A percentile compares a stretch with the other conserved stretches of the same genome.
phyloP scores from a whole-genome alignment of 2,329 filamentous ascomycete species.

The Hypoxylon sp. region DNA sequence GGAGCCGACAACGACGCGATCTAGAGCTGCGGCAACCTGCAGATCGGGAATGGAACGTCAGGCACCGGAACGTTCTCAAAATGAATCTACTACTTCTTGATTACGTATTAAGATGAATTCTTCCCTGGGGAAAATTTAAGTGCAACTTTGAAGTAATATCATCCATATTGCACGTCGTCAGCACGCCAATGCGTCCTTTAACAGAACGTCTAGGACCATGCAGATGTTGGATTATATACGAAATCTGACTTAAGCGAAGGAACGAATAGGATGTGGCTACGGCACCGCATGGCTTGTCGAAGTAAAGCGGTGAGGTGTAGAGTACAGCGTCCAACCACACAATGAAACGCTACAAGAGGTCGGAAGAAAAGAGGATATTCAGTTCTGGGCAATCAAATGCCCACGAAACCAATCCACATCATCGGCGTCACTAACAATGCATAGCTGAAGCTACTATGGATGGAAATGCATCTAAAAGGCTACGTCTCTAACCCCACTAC shows the following conservation, averaged over 20 bases:
- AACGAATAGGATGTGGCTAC: constrained; percentile 39
- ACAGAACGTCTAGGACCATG: constrained; percentile 6
- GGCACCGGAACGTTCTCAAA: constrained; percentile 13
- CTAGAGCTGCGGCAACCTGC: constrained; percentile 27
- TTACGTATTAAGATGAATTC: constrained; percentile 32
- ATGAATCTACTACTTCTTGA: constrained; percentile 18
- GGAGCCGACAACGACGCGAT: constrained; percentile 24
- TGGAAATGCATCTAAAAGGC: constrained; percentile 16
- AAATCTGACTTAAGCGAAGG: constrained; percentile 14
- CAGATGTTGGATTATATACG: constrained; percentile 26
- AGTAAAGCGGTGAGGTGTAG: constrained; percentile 44
- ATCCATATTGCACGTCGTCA: constrained; percentile 39
- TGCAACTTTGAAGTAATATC: constrained; percentile 23
- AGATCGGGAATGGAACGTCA: constrained; percentile 31
- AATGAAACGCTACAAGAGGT: constrained; percentile 4
- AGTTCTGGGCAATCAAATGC: constrained; percentile 19
- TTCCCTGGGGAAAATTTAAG: constrained; percentile 18
- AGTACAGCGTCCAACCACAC: constrained; percentile 27
- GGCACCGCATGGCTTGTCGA: constrained; percentile 37
- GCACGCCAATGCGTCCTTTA: constrained; percentile 14
- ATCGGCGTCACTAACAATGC: constrained; percentile 35
- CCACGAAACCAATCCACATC: constrained; percentile 13
- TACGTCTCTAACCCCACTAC: constrained; percentile 18
- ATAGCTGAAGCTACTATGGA: constrained; percentile 41
- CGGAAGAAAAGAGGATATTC: constrained; percentile 18